These are phyloP conservation scores for Lipomyces kockii DNA, from an alignment of 805 yeast species.

Conservation along the genomic window DNA sequence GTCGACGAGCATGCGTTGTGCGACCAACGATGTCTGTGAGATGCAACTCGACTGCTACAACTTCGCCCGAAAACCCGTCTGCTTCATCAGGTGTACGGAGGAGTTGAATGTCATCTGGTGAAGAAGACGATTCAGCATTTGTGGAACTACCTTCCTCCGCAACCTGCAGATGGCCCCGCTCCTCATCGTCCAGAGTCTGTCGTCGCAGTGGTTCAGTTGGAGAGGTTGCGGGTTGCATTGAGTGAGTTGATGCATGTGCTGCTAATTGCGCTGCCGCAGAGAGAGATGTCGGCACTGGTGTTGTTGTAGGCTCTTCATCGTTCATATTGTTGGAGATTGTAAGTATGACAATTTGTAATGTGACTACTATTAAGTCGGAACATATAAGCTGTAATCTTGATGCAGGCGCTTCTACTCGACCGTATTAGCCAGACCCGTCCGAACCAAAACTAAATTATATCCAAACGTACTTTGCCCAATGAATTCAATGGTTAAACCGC, in stretches of 20 bases:
- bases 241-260: slow-evolving; percentile 17
- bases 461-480: slow-evolving; percentile 32
- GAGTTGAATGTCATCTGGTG: slow-evolving; percentile 6
- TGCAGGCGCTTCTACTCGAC: slow-evolving; percentile 22
- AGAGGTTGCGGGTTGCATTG: slow-evolving; percentile 1
- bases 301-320: slow-evolving; percentile 12
- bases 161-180: slow-evolving; percentile 18
- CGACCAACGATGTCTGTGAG: slow-evolving; percentile 23
- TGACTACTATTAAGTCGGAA: slow-evolving; percentile 18
- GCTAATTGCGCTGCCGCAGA: slow-evolving; percentile 24
- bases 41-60: slow-evolving; percentile 29
- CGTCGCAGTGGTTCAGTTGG: neutral
- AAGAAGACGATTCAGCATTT: neutral
- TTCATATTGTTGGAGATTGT: slow-evolving; percentile 7
- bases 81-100: slow-evolving; percentile 16
- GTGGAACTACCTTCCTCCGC: neutral
- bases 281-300: slow-evolving; percentile 11
- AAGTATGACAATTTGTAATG: slow-evolving; percentile 23
- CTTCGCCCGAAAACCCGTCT: slow-evolving; percentile 37
- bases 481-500: slow-evolving; percentile 37
- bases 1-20: neutral
- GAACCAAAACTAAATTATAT: neutral
- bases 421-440: neutral
- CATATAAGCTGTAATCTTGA: slow-evolving; percentile 22
- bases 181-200: slow-evolving; percentile 26